These are phyloP conservation scores for Teratosphaeria zuluensis DNA, from an alignment of 2,329 filamentous ascomycete species.

Conservation along the genomic window DNA sequence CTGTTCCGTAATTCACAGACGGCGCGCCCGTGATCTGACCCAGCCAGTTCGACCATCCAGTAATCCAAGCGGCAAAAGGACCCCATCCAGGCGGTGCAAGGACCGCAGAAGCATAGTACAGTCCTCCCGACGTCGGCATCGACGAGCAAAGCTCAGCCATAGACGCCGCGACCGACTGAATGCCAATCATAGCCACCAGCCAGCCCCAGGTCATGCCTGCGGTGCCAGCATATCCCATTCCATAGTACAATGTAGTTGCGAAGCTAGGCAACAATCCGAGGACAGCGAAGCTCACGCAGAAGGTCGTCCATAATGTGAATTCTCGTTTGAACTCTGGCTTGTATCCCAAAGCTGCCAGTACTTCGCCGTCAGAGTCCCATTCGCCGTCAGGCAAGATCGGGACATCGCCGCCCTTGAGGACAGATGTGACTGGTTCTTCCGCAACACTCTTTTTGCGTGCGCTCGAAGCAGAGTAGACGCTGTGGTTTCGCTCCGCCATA, in stretches of 20 bases:
- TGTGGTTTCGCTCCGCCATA: constrained; percentile 9
- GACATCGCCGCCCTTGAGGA: constrained; percentile 39
- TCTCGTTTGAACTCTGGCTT: constrained; percentile 51
- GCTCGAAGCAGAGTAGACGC: background rate
- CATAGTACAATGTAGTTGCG: constrained; percentile 62
- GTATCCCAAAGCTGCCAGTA: constrained; percentile 52
- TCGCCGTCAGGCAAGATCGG: constrained; percentile 35
- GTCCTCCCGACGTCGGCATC: constrained; percentile 47
- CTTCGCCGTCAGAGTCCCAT: constrained; percentile 48
- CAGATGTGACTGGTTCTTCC: constrained; percentile 44
- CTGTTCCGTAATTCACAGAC: constrained; percentile 56
- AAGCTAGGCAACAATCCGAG: constrained; percentile 62
- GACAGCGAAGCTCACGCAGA: constrained; percentile 65
- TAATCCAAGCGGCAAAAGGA: constrained; percentile 58
- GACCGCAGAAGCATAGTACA: constrained; percentile 66
- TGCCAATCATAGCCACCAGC: constrained; percentile 62
- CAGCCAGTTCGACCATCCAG: constrained; percentile 63
- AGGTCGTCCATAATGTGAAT: constrained; percentile 64
- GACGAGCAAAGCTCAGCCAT: constrained; percentile 58
- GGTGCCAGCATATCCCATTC: constrained; percentile 38
- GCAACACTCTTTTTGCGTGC: constrained; percentile 28
- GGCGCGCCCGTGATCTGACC: constrained; percentile 57
- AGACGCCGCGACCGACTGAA: constrained; percentile 57
- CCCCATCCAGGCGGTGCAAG: constrained; percentile 53
- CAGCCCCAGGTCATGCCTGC: constrained; percentile 59